These are phyloP conservation scores for Phytophthora litchii DNA, from an alignment of 352 stramenopile species.

Conservation along the genomic window DNA sequence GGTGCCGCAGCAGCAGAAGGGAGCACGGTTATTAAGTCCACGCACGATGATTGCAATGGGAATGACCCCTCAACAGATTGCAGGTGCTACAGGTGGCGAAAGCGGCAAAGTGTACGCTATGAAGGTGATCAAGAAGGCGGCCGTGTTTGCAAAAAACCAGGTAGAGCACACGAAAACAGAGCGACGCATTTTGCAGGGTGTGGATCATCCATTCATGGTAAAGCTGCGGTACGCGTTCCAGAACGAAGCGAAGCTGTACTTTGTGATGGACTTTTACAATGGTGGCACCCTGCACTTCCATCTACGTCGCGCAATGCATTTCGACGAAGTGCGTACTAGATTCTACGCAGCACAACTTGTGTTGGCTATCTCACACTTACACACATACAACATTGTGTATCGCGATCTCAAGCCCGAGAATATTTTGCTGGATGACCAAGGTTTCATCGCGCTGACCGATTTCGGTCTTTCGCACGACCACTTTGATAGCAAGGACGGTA, in stretches of 20 bases:
- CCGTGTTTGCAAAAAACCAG: constrained; percentile 89
- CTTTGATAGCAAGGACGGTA: constrained; percentile 76
- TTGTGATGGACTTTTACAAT: constrained; percentile 92
- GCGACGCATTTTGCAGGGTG: constrained; percentile 82
- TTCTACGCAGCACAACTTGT: constrained; percentile 89
- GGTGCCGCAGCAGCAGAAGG: constrained; percentile 36
- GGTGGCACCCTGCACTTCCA: constrained; percentile 87
- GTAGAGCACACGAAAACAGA: constrained; percentile 93
- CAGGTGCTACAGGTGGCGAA: constrained; percentile 29
- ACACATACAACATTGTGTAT: constrained; percentile 89
- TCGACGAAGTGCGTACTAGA: constrained; percentile 64
- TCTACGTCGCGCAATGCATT: constrained; percentile 68
- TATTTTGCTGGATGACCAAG: constrained; percentile 83
- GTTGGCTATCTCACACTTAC: constrained; percentile 77
- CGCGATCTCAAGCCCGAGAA: constrained; percentile 89
- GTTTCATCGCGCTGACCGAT: constrained; percentile 89
- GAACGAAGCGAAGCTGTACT: constrained; percentile 84
- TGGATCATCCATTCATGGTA: constrained; percentile 89
- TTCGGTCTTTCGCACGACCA: constrained; percentile 87
- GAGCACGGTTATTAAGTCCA: constrained; percentile 39
- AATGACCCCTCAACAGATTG: constrained; percentile 43
- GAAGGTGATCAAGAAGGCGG: constrained; percentile 93
- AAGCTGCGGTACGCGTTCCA: constrained; percentile 90
- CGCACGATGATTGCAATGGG: constrained; percentile 47
- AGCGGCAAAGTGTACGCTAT: constrained; percentile 85